Percentiles rank a stretch among this genome's conserved stretches.
These are phyloP conservation scores for Penicillium egyptiacum DNA, from an alignment of 495 filamentous ascomycete species.

Conservation along the genomic window DNA sequence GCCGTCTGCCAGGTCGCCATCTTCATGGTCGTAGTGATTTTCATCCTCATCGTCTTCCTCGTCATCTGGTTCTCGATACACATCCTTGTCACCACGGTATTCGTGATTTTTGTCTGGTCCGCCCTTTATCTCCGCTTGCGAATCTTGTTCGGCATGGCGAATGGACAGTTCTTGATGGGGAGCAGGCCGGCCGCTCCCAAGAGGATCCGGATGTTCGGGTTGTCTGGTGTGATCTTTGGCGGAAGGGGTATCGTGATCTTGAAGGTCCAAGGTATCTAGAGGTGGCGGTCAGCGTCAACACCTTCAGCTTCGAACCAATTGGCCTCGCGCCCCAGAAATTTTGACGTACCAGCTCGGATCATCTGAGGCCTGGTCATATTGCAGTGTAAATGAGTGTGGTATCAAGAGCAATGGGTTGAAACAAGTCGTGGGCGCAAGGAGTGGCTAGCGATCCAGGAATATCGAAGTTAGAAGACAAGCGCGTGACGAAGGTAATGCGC, in stretches of 20 bases:
- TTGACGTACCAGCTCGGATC: conserved; percentile 69
- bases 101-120: conserved; percentile 50
- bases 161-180: conserved; percentile 85
- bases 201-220: conserved; percentile 46
- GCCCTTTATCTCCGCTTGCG: conserved; percentile 61
- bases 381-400: conserved; percentile 21
- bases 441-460: conserved; percentile 18
- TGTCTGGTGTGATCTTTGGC: conserved; percentile 73
- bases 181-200: conserved; percentile 60
- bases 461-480: conserved; percentile 8
- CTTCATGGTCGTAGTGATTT: conserved; percentile 53
- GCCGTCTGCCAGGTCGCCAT: conserved; percentile 67
- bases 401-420: conserved; percentile 13
- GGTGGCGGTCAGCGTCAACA: conserved; percentile 25
- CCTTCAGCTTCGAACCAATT: conserved; percentile 1
- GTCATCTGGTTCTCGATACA: conserved; percentile 43
- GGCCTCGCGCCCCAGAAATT: conserved; percentile 19
- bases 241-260: conserved; percentile 76
- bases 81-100: conserved; percentile 47
- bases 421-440: conserved; percentile 23
- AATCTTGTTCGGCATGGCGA: conserved; percentile 73
- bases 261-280: conserved; percentile 92
- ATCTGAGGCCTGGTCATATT: conserved; percentile 74
- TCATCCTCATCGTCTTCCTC: conserved; percentile 41
- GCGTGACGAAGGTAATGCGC: conserved; percentile 3